Evolutionary conservation across 2,329 filamentous ascomycete species (phyloP).

Genomic region (Microdochium bolleyi): DNA sequence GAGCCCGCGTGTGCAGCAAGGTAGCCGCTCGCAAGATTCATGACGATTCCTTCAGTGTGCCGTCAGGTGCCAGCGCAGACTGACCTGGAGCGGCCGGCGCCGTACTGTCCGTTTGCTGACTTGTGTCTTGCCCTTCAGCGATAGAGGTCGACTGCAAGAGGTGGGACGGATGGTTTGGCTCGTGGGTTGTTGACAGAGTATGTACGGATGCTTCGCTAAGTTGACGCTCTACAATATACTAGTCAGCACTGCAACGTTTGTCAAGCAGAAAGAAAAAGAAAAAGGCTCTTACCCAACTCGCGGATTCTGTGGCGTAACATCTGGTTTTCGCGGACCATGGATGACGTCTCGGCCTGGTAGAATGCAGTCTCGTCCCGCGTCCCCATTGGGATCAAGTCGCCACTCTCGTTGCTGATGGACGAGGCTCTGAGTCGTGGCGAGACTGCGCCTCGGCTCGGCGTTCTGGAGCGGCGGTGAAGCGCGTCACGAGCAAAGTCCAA

Average conservation of each 20-base stretch:
- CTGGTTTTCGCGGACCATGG: constrained; percentile 70
- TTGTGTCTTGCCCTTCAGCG: constrained; percentile 26
- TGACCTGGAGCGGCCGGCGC: not conserved
- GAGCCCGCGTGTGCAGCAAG: no score
- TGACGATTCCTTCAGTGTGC: not conserved
- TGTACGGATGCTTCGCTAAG: constrained; percentile 32
- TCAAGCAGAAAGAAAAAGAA: not conserved
- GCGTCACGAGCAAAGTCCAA: constrained; percentile 51
- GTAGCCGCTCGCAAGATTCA: no score
- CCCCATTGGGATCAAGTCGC: constrained; percentile 51
- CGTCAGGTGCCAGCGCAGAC: not conserved
- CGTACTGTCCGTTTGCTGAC: not conserved
- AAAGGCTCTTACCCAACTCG: constrained; percentile 61
- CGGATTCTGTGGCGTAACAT: constrained; percentile 71
- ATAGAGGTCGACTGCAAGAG: constrained; percentile 37
- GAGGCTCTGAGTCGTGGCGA: constrained; percentile 49
- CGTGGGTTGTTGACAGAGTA: constrained; percentile 26
- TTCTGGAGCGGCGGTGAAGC: constrained; percentile 48
- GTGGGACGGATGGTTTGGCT: constrained; percentile 40
- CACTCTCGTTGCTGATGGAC: constrained; percentile 50
- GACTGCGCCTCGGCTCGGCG: constrained; percentile 45
- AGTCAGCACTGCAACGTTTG: not conserved
- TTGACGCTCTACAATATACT: constrained; percentile 37
- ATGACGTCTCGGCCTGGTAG: constrained; percentile 77
- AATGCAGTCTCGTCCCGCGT: constrained; percentile 68